Percentiles rank a stretch among this genome's conserved stretches.
Evolutionary conservation across 1,284 basidiomycete genomes (phyloP).

Genomic region (Nidula niveotomentosa): DNA sequence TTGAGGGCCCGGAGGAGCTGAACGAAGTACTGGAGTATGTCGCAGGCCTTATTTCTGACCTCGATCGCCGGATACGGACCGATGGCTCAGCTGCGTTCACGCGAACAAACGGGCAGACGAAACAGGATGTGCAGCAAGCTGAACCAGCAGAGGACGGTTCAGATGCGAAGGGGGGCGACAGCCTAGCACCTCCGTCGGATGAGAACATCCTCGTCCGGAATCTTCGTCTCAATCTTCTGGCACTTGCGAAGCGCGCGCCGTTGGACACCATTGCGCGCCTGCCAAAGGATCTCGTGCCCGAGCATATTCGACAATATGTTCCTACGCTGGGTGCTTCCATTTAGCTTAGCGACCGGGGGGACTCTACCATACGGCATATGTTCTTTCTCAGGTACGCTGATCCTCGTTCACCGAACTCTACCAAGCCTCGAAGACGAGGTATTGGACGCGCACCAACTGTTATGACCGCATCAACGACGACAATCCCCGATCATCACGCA

Average conservation of each 20-base stretch:
- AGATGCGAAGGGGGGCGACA: conserved; percentile 2
- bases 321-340: conserved; percentile 36
- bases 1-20: conserved; percentile 49
- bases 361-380: too few relatives aligned
- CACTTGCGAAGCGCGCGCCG: conserved; percentile 72
- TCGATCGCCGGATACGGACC: conserved; percentile 25
- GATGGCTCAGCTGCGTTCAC: background rate
- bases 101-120: background rate
- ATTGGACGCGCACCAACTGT: too few relatives aligned
- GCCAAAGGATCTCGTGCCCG: conserved; percentile 65
- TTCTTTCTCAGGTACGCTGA: too few relatives aligned
- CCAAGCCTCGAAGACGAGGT: too few relatives aligned
- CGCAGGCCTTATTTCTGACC: conserved; percentile 38
- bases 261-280: conserved; percentile 66
- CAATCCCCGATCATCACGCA: too few relatives aligned
- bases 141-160: background rate
- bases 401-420: too few relatives aligned
- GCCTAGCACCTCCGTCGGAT: background rate
- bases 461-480: too few relatives aligned
- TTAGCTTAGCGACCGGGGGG: background rate
- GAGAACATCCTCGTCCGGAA: conserved; percentile 55
- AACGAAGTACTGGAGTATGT: conserved; percentile 50
- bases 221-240: conserved; percentile 67
- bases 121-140: background rate
- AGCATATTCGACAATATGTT: conserved; percentile 60